phyloP scores from a whole-genome alignment of 495 filamentous ascomycete genomes.

The Halenospora varia region DNA sequence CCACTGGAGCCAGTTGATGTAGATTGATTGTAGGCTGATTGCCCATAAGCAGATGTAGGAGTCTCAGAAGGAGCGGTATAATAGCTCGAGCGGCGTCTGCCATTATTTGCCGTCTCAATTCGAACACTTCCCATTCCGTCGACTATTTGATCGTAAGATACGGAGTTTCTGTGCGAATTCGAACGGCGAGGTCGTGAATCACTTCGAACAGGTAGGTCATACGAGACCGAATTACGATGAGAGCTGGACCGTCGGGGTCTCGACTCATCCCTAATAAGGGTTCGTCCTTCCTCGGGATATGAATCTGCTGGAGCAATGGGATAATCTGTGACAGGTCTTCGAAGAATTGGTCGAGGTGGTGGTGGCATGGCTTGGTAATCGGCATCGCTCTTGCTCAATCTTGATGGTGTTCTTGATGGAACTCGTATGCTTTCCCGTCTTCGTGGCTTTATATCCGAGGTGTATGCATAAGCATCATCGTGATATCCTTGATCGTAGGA shows the following conservation, averaged over 20 bases:
- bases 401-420: constrained; percentile 10
- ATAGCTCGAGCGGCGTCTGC: constrained; percentile 16
- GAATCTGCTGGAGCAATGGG: neutral
- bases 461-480: constrained; percentile 21
- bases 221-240: constrained; percentile 20
- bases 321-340: constrained; percentile 13
- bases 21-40: constrained; percentile 19
- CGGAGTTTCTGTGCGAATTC: constrained; percentile 16
- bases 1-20: constrained; percentile 21
- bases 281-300: neutral
- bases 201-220: constrained; percentile 8
- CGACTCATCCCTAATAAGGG: constrained; percentile 10
- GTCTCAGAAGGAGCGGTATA: too few species aligned
- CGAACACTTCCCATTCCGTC: constrained; percentile 13
- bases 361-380: constrained; percentile 21
- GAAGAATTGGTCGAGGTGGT: constrained; percentile 16
- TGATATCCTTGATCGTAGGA: constrained; percentile 7
- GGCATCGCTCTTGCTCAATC: neutral
- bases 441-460: constrained; percentile 5
- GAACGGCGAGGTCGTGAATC: constrained; percentile 15
- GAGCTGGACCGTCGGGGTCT: constrained; percentile 17
- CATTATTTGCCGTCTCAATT: constrained; percentile 22
- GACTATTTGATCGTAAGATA: constrained; percentile 16
- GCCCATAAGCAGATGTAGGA: neutral
- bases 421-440: constrained; percentile 16